phyloP scores from a whole-genome alignment of 495 filamentous ascomycete genomes.

The Parmelia sp. region DNA sequence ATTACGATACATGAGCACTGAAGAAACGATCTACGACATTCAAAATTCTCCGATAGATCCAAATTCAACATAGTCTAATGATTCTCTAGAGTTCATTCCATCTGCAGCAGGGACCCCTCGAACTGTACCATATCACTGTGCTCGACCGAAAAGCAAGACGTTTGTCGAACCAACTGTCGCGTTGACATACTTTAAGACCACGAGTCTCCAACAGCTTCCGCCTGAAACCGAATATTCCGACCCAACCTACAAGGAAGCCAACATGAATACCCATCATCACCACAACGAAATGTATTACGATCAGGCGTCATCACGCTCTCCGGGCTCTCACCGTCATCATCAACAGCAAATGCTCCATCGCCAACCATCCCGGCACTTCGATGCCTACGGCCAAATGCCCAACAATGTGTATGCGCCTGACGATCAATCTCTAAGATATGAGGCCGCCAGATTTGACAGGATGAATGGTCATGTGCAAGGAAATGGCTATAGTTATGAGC shows the following conservation, averaged over 20 bases:
- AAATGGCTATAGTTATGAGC: slow-evolving; percentile 52
- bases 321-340: slow-evolving; percentile 56
- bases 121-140: slow-evolving; percentile 3
- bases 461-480: slow-evolving; percentile 49
- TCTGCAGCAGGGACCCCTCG: neutral
- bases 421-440: slow-evolving; percentile 56
- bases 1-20: slow-evolving; percentile 17
- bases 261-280: slow-evolving; percentile 50
- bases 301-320: slow-evolving; percentile 52
- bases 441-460: slow-evolving; percentile 53
- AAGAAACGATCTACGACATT: slow-evolving; percentile 24
- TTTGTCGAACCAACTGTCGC: slow-evolving; percentile 1
- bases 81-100: neutral
- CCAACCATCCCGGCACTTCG: slow-evolving; percentile 63
- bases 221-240: slow-evolving; percentile 1
- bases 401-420: slow-evolving; percentile 54
- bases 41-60: slow-evolving; percentile 18
- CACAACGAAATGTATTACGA: slow-evolving; percentile 59
- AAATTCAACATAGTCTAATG: slow-evolving; percentile 7
- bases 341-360: slow-evolving; percentile 58
- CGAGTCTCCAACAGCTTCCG: slow-evolving; percentile 10
- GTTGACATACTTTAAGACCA: neutral
- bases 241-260: neutral
- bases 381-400: slow-evolving; percentile 56
- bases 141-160: slow-evolving; percentile 3